Base-by-base conservation (phyloP, 2,329 filamentous ascomycete species). In the Cladosporium sphaerospermum region DNA sequence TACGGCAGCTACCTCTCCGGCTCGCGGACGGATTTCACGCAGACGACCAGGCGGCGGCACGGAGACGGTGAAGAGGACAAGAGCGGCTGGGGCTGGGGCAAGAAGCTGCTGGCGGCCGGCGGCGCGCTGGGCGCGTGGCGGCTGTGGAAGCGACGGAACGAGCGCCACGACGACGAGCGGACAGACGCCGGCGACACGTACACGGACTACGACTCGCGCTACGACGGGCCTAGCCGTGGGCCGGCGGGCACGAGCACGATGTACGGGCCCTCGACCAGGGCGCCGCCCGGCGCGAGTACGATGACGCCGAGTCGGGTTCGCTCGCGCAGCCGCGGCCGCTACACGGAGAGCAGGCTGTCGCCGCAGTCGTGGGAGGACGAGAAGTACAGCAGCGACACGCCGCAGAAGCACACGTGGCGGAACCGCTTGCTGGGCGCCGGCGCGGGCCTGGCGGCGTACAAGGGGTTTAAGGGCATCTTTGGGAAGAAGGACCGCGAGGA, bases 111-210 rank as follows among this genome's bases (percentile, higher is more conserved):
- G 52, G 76, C 77, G 32, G 75, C 73, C 34, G 80, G 78, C 5
- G 78, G 81, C 18, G 78, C 77, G 47, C 73, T 79, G 18, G 81
- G 80, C 7, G 79, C 77, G 33, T 82, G 80, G 19, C 62, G 84
- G 49, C 79, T 79, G 55, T 77, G 77, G 13, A 65, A 85, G 53
- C 67, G 69, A 14, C 68, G 73, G n/a, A 50, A 52, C 6, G 45
- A 54, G 18, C 40, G 41, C 11, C 42, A 54, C 16, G 45, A 54
- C 3, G 45, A 47, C 32, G 41, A 51, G 16, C 43, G 43, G 23
- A 54, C 41, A 16, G 32, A 42, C 31, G 40, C 28, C 44, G 42
- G 47, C 37, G 34, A 51, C 39, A 47, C 18, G 45, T 40, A 59
- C 50, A 51, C 41, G 47, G 46, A 40, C 39, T 47, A 37, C 28